A percentile compares a stretch with the other conserved stretches of the same genome.
These are phyloP conservation scores for Spencermartinsiella europaea DNA, from an alignment of 805 yeast species.

Conservation along the genomic window DNA sequence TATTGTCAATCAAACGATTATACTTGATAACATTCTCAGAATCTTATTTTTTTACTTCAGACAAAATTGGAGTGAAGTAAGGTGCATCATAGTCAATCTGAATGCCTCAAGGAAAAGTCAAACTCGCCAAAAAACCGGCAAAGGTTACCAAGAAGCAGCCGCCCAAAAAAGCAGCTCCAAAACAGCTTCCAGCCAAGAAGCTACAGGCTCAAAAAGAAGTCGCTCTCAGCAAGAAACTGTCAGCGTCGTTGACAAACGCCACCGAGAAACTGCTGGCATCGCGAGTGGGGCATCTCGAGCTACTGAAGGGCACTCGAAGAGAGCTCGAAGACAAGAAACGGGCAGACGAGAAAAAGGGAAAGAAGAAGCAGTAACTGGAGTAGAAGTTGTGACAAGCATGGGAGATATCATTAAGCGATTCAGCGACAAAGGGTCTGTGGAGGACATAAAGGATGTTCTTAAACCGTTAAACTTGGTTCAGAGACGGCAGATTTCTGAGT, in stretches of 20 bases:
- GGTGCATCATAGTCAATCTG: too few species aligned
- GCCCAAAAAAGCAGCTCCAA: slow-evolving; percentile 59
- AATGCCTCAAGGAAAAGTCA: not conserved
- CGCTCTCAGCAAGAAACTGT: slow-evolving; percentile 54
- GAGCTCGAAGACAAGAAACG: slow-evolving; percentile 53
- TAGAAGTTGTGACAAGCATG: not conserved
- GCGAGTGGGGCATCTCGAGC: slow-evolving; percentile 89
- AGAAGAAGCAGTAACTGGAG: slow-evolving; percentile 5
- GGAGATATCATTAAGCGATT: not conserved
- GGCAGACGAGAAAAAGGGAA: slow-evolving; percentile 38
- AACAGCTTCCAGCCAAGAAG: slow-evolving; percentile 63
- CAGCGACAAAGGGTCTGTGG: not conserved
- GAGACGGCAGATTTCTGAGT: not conserved
- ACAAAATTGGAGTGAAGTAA: too few species aligned
- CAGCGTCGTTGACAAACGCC: slow-evolving; percentile 46
- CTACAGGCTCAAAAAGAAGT: slow-evolving; percentile 45
- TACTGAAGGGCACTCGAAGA: slow-evolving; percentile 86
- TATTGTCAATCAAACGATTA: too few species aligned
- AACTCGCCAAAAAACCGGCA: not conserved
- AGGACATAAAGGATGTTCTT: not conserved
- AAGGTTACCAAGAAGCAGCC: slow-evolving; percentile 1
- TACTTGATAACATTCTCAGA: too few species aligned
- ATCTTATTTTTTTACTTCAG: too few species aligned
- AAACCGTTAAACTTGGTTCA: not conserved
- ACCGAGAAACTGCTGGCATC: slow-evolving; percentile 86